Conservation (phyloP, 202 grass and related monocot species). For the Digitaria exilis region DNA sequence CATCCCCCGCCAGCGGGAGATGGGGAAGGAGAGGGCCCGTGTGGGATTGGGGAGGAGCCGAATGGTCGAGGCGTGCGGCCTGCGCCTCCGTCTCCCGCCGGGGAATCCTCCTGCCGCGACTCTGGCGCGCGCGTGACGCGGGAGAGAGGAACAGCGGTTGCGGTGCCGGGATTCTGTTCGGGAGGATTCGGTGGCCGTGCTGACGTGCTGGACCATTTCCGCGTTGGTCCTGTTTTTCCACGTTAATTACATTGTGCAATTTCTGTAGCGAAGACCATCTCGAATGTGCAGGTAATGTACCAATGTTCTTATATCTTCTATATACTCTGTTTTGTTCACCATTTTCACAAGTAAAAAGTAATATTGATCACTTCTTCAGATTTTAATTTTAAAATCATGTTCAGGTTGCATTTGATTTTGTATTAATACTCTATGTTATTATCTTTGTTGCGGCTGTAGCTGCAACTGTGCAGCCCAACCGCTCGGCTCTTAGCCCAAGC, state of each 20-base stretch:
- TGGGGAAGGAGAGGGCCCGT: neutral
- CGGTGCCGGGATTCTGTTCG: neutral
- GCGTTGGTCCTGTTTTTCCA: no score
- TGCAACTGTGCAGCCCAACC: no score
- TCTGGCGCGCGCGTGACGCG: neutral
- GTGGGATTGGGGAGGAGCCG: neutral
- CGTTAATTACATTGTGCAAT: neutral
- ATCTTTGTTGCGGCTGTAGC: no score
- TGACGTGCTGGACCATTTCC: neutral
- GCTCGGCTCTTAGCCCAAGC: no score
- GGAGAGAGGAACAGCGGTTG: neutral
- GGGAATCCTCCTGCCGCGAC: neutral
- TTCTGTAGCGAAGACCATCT: neutral
- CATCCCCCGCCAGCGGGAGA: neutral
- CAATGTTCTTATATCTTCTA: neutral
- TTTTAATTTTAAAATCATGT: no score
- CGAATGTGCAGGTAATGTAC: neutral
- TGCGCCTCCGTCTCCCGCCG: neutral
- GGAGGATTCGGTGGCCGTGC: constrained; percentile 6
- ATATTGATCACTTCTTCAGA: no score
- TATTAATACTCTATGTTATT: no score
- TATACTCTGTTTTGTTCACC: no score
- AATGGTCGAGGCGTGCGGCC: neutral
- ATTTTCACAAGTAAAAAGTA: no score
- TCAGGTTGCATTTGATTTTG: no score